Evolutionary conservation across 169 alveolate species (phyloP), one percentile per base, ranked within the genome.

Genomic region (Besnoitia besnoiti): DNA sequence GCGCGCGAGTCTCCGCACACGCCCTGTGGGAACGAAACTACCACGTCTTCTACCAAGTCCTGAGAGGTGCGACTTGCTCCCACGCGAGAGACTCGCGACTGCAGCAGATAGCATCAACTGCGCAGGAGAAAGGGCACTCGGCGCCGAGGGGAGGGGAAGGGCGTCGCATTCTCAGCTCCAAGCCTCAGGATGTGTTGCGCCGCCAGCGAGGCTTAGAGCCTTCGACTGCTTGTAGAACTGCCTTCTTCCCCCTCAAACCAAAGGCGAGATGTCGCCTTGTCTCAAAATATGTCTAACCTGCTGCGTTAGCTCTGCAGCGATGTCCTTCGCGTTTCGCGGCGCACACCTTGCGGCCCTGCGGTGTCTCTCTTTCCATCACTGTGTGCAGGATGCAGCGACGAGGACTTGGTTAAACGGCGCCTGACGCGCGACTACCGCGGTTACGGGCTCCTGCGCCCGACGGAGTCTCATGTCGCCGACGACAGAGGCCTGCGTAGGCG

Each of bases 21-120:
- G 59, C 98, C 79, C 95, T 94, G 37, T 98, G 97, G 35, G 99
- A 99, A 96, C 95, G 99, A 87, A 99, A 98, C 96, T 99, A 97
- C 94, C 99, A 99, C 92, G 97, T 99, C 84, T 99, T 99, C 97
- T 99, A 98, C 95, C 97, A 92, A 93, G 46, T 95, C 19, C 91
- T 94, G 85, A 35, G 85, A 90, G 93, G 93, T 88, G 42, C 10
- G 16, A 35, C 47, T 27, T 7, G 39, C 21, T 33, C 33, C 62
- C 59, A 12, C 4, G 62, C 33, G 19, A n/a, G 30, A 39, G 4
- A 40, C 44, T 80, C 59, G 59, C 7, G 59, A n/a, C n/a, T n/a
- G n/a, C n/a, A n/a, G n/a, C n/a, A n/a, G n/a, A n/a, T n/a, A n/a
- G n/a, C n/a, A n/a, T n/a, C n/a, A n/a, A n/a, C n/a, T n/a, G n/a